Percentiles rank a stretch among this genome's conserved stretches.
Evolutionary conservation across 73 alveolate species (phyloP).

Genomic region (Diophrys sp.): DNA sequence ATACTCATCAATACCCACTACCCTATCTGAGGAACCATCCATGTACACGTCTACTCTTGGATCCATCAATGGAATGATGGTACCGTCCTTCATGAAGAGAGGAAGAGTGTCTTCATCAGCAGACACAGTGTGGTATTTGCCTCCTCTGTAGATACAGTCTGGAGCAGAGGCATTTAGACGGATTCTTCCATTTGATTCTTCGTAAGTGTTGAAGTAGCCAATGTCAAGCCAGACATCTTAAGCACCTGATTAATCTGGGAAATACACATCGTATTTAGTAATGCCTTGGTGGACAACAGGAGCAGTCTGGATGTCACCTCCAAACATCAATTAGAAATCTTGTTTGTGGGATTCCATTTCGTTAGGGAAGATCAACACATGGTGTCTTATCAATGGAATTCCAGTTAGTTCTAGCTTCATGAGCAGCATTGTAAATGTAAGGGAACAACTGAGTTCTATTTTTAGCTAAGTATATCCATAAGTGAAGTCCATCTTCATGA

Average conservation of each 20-base stretch:
- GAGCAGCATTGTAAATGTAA: background rate
- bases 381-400: background rate
- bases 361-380: background rate
- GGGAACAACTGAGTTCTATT: background rate
- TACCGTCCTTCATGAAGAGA: background rate
- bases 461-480: background rate
- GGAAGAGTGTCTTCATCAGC: background rate
- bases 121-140: background rate
- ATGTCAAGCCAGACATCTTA: background rate
- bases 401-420: background rate
- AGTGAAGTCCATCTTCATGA: background rate
- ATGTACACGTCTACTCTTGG: background rate
- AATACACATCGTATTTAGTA: background rate
- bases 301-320: background rate
- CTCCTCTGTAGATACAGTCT: background rate
- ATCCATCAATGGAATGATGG: background rate
- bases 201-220: background rate
- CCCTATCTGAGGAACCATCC: background rate
- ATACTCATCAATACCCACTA: background rate
- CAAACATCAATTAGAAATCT: background rate
- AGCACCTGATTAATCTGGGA: background rate
- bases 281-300: background rate
- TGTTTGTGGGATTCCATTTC: background rate
- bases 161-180: background rate
- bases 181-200: background rate